A percentile compares a stretch with the other conserved stretches of the same genome.
phyloP scores from a whole-genome alignment of 2,329 filamentous ascomycete species.

The Knoxdaviesia proteae region DNA sequence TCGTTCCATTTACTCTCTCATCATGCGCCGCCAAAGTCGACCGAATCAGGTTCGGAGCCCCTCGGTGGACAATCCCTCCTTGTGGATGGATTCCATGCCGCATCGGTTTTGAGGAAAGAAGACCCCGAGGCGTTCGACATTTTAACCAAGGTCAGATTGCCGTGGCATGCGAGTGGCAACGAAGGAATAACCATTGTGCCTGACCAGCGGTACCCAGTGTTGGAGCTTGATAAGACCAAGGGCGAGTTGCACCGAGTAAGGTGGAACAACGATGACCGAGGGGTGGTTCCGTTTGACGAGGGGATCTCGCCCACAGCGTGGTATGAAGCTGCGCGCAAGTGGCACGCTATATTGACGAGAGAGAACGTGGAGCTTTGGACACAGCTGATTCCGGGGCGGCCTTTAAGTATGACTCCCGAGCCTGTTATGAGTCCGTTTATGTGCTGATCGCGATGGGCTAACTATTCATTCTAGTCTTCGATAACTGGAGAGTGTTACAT shows the following conservation, averaged over 20 bases:
- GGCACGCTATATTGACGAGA: constrained; percentile 46
- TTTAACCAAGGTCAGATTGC: constrained; percentile 36
- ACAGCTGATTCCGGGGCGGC: constrained; percentile 57
- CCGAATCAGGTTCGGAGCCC: constrained; percentile 9
- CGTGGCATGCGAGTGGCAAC: constrained; percentile 80
- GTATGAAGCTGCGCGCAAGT: constrained; percentile 65
- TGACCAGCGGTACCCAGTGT: constrained; percentile 46
- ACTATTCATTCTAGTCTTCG: constrained; percentile 44
- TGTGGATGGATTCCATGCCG: constrained; percentile 69
- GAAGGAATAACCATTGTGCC: constrained; percentile 63
- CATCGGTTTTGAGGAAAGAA: constrained; percentile 32
- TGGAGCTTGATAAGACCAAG: constrained; percentile 31
- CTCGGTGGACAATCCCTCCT: constrained; percentile 60
- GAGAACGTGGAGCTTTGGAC: constrained; percentile 54
- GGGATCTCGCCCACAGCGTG: constrained; percentile 34
- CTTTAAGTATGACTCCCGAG: constrained; percentile 39
- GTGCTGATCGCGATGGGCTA: too few relatives aligned
- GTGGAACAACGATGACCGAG: constrained; percentile 89
- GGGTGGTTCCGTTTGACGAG: constrained; percentile 36
- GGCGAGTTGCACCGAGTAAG: constrained; percentile 37
- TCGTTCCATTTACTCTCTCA: constrained; percentile 78
- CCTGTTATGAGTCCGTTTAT: too few relatives aligned
- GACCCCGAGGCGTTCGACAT: constrained; percentile 33
- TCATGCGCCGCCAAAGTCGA: constrained; percentile 25
- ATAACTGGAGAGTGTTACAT: constrained; percentile 90